A percentile compares a stretch with the other conserved stretches of the same genome.
These are phyloP conservation scores for Yamadazyma membranifaciens DNA, from an alignment of 1,139 yeast genomes.

Conservation along the genomic window DNA sequence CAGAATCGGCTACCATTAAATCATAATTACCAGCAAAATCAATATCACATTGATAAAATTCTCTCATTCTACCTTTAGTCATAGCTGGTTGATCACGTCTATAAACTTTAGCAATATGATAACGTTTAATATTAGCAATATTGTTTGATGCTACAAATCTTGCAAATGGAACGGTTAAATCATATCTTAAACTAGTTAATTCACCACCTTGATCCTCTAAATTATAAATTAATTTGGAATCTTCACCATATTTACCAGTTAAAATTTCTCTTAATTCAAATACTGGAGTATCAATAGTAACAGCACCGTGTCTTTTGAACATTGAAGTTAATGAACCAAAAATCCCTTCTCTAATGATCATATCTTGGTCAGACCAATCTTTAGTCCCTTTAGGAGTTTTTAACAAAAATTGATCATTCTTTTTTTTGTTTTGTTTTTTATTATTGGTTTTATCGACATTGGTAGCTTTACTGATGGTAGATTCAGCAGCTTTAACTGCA, in stretches of 20 bases:
- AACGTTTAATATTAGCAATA: conserved; percentile 83
- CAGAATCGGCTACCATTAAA: conserved; percentile 94
- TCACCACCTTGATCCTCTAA: conserved; percentile 99
- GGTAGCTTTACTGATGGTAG: not conserved
- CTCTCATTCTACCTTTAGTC: conserved; percentile 99
- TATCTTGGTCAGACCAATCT: conserved; percentile 98
- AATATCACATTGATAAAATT: conserved; percentile 96
- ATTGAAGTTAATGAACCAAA: conserved; percentile 68
- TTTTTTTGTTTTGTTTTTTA: conserved; percentile 25
- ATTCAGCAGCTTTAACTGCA: conserved; percentile 5
- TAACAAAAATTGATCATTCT: conserved; percentile 55
- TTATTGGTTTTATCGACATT: not conserved
- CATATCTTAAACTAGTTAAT: conserved; percentile 89
- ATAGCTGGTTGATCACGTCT: conserved; percentile 99
- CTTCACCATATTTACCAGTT: conserved; percentile 97
- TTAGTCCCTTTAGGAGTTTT: conserved; percentile 97
- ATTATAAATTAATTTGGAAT: conserved; percentile 90
- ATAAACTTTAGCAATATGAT: conserved; percentile 96
- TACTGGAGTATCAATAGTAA: conserved; percentile 96
- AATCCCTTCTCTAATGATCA: conserved; percentile 88
- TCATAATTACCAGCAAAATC: conserved; percentile 94
- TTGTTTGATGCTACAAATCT: conserved; percentile 95
- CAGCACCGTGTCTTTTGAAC: conserved; percentile 96
- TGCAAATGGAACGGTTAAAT: conserved; percentile 96
- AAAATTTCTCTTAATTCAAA: conserved; percentile 92